Base-by-base conservation (phyloP, 2,329 filamentous ascomycete species). In the Westerdykella sp. region DNA sequence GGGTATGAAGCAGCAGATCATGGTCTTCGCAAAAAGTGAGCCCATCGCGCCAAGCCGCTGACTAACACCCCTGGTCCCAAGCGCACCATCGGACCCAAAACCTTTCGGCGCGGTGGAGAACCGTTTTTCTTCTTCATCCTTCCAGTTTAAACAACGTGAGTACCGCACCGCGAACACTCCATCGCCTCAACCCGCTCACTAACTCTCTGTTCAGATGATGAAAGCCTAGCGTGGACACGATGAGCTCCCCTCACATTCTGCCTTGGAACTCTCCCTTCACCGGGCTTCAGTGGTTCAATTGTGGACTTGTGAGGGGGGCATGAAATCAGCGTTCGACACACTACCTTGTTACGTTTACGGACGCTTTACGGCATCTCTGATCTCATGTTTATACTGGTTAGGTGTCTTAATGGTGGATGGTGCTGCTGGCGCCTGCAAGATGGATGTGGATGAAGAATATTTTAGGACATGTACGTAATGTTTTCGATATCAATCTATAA, bases 271-370 rank as follows among this genome's bases (percentile, higher is more conserved):
- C 90, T 96, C 85, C 84, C 81, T 80, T 80, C 73, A 78, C 72
- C 73, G 82, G 86, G 90, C 89, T 86, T 69, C 88, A 96, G 93
- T 78, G 91, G 87, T 84, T 77, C 77, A 78, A 72, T 73, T 78
- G 81, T 69, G 74, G 74, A 76, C 70, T 71, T 75, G 73, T 14
- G 72, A 72, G 80, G 55, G 79, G 73, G 85, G 80, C 76, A 80
- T 98, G 93, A 97, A 83, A 89, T 89, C 79, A 84, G 93, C 89
- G 93, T 96, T 86, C 89, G 91, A 87, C 93, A 96, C 91, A 95
- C 78, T 72, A 78, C 85, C 91, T 96, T 97, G 89, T 96, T 94
- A 87, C 79, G 73, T 74, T 73, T 78, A 87, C 90, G 91, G 83
- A 95, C 91, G 93, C 90, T 81, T 87, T 84, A 85, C 83, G 85